Conservation (phyloP, 768 basidiomycete species). For the Tephrocybe sp. region DNA sequence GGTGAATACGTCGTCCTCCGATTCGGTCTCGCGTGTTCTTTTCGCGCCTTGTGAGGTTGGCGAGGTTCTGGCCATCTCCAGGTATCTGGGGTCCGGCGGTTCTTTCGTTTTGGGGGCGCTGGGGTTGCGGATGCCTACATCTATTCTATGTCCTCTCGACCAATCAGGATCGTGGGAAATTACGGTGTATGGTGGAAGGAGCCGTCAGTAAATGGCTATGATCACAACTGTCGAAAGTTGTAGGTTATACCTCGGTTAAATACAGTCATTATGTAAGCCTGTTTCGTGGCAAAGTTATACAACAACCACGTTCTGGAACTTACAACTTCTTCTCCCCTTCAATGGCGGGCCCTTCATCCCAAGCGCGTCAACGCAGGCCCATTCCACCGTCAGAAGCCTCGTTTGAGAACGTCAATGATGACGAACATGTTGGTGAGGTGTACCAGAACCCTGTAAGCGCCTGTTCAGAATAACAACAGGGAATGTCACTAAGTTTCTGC, state of each 20-base stretch:
- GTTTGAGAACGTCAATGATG: conserved; percentile 43
- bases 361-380: conserved; percentile 16
- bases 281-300: conserved; percentile 20
- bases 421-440: conserved; percentile 51
- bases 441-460: conserved; percentile 49
- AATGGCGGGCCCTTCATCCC: conserved; percentile 19
- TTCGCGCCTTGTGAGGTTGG: no score
- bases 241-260: no score
- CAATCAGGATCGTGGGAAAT: no score
- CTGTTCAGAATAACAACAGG: background rate
- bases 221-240: no score
- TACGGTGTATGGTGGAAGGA: background rate
- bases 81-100: no score
- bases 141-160: no score
- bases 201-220: background rate
- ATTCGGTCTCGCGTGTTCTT: no score
- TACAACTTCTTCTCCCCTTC: conserved; percentile 6
- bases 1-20: no score
- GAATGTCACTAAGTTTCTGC: conserved; percentile 6
- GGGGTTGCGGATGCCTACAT: no score
- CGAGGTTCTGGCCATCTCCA: no score
- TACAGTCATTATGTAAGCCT: conserved; percentile 16
- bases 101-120: no score
- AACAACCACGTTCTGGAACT: background rate
- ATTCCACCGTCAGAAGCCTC: conserved; percentile 6